phyloP scores from a whole-genome alignment of 2,329 filamentous ascomycete genomes.

The Kalmusia sp. region DNA sequence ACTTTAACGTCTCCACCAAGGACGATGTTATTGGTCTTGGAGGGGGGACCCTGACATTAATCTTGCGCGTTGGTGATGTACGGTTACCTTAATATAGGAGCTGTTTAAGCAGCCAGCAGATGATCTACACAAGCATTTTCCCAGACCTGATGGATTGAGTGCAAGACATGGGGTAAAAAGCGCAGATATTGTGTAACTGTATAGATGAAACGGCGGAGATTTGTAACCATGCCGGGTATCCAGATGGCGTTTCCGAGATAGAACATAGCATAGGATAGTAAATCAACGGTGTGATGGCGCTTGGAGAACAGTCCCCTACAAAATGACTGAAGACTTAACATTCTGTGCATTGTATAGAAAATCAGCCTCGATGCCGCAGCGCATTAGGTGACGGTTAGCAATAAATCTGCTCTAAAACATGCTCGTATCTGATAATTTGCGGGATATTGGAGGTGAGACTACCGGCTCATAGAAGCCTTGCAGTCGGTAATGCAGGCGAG shows the following conservation, averaged over 20 bases:
- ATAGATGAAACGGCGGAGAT: constrained; percentile 35
- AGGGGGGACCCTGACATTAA: constrained; percentile 12
- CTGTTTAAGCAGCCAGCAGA: constrained; percentile 17
- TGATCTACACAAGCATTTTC: constrained; percentile 21
- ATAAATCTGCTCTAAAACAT: not conserved
- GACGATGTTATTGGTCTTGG: constrained; percentile 11
- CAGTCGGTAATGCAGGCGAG: not conserved
- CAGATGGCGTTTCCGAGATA: not conserved
- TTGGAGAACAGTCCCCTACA: too few species aligned
- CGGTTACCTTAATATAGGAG: constrained; percentile 23
- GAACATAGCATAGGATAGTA: too few species aligned
- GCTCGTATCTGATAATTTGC: constrained; percentile 2
- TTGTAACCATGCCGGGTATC: constrained; percentile 16
- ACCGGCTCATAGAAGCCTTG: constrained; percentile 1
- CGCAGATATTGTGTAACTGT: constrained; percentile 25
- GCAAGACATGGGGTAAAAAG: constrained; percentile 11
- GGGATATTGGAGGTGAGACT: constrained; percentile 4
- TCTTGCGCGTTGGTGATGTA: constrained; percentile 17
- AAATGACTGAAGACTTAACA: too few species aligned
- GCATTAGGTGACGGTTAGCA: not conserved
- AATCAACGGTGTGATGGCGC: too few species aligned
- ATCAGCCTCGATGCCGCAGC: too few species aligned
- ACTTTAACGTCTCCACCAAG: constrained; percentile 10
- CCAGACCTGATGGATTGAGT: constrained; percentile 22
- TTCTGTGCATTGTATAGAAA: not conserved